These are phyloP conservation scores for Citrus reticulata DNA, from an alignment of 345 rosid genomes.

Conservation along the genomic window DNA sequence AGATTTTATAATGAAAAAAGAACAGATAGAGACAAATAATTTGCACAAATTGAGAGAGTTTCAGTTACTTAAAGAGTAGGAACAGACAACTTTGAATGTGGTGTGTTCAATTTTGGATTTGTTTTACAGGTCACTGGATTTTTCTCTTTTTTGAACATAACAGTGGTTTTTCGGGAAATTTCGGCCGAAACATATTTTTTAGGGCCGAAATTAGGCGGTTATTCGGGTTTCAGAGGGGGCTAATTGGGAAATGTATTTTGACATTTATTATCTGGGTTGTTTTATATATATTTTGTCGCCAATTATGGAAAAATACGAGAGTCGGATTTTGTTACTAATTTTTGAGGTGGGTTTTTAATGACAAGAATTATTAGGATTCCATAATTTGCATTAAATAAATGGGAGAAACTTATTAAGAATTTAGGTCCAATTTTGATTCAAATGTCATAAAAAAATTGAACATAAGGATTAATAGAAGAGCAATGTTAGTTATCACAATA, in stretches of 20 bases:
- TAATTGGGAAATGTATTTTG: not conserved
- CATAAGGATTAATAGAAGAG: not conserved
- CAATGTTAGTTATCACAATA: too few species aligned
- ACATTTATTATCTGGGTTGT: not conserved
- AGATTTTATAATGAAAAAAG: not conserved
- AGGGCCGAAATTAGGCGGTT: not conserved
- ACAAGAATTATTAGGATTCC: not conserved
- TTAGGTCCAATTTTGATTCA: not conserved
- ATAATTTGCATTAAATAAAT: not conserved
- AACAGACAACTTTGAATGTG: not conserved
- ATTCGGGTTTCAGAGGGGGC: not conserved
- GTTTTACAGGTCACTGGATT: not conserved
- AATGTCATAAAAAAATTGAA: not conserved
- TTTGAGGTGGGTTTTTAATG: not conserved
- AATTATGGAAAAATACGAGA: not conserved
- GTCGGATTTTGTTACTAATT: not conserved
- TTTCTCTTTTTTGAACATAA: not conserved
- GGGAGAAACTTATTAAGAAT: not conserved
- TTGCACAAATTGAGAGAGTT: not conserved
- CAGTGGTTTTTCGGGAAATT: not conserved
- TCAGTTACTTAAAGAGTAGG: not conserved
- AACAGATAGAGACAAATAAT: not conserved
- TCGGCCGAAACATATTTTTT: not conserved
- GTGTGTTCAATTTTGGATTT: not conserved
- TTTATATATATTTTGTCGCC: not conserved